These are phyloP conservation scores for Phanerochaete carnosa DNA, from an alignment of 768 basidiomycete species.

Conservation along the genomic window DNA sequence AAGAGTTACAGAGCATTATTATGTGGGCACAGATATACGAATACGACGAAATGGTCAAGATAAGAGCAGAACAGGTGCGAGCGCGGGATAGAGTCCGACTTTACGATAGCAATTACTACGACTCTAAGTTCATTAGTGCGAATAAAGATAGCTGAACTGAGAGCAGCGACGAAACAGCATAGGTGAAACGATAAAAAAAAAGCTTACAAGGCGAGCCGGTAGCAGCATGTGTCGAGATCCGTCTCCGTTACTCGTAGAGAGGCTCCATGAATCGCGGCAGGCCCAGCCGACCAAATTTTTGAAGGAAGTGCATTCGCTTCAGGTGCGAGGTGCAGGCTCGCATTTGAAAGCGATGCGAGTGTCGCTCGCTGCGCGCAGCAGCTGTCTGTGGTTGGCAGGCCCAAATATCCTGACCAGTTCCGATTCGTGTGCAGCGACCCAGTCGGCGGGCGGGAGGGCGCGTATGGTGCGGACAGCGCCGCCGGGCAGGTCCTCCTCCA, in stretches of 20 bases:
- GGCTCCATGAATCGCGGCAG: neutral
- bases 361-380: constrained; percentile 72
- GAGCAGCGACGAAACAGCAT: neutral
- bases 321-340: constrained; percentile 38
- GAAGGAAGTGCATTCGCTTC: neutral
- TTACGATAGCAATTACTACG: constrained; percentile 5
- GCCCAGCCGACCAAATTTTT: neutral
- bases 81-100: neutral
- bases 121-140: constrained; percentile 2
- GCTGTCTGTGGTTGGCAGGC: constrained; percentile 62
- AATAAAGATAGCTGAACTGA: neutral
- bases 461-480: constrained; percentile 73
- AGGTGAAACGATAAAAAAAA: neutral
- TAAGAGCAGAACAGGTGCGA: neutral
- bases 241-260: neutral
- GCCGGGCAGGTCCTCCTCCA: constrained; percentile 66
- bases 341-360: constrained; percentile 71
- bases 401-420: constrained; percentile 73
- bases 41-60: neutral
- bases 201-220: neutral
- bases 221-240: neutral
- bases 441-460: constrained; percentile 72
- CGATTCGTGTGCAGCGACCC: constrained; percentile 69
- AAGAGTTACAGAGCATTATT: neutral
- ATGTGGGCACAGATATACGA: neutral